These are phyloP conservation scores for Fusarium torulosum DNA, from an alignment of 2,329 filamentous ascomycete genomes.

Conservation along the genomic window DNA sequence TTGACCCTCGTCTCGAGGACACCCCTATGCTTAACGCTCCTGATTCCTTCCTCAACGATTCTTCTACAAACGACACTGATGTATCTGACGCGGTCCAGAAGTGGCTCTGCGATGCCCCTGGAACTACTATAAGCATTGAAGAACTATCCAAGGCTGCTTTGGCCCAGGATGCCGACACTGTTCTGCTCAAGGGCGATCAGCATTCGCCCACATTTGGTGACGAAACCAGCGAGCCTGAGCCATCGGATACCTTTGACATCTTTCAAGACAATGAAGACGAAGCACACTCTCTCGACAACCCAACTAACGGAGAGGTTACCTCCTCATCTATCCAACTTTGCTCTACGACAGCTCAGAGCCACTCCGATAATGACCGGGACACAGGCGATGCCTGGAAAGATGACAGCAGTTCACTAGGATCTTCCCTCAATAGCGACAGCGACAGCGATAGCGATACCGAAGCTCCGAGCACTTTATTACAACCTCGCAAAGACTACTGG, in stretches of 20 bases:
- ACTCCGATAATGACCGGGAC: not conserved
- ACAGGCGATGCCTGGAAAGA: not conserved
- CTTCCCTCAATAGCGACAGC: not conserved
- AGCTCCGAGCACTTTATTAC: not conserved
- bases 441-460: not conserved
- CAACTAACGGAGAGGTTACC: not conserved
- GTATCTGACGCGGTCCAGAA: not conserved
- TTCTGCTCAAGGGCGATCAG: not conserved
- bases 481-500: not conserved
- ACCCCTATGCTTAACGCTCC: not conserved
- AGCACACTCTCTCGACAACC: not conserved
- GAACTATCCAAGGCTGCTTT: not conserved
- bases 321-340: not conserved
- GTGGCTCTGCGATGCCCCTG: not conserved
- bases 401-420: not conserved
- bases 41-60: not conserved
- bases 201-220: not conserved
- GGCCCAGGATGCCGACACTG: not conserved
- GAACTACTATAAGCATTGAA: not conserved
- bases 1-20: not conserved
- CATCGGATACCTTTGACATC: not conserved
- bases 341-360: not conserved
- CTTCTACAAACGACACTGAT: not conserved
- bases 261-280: not conserved
- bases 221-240: not conserved